A percentile compares a stretch with the other conserved stretches of the same genome.
phyloP scores from a whole-genome alignment of 768 basidiomycete genomes.

The Mrakia gelida region DNA sequence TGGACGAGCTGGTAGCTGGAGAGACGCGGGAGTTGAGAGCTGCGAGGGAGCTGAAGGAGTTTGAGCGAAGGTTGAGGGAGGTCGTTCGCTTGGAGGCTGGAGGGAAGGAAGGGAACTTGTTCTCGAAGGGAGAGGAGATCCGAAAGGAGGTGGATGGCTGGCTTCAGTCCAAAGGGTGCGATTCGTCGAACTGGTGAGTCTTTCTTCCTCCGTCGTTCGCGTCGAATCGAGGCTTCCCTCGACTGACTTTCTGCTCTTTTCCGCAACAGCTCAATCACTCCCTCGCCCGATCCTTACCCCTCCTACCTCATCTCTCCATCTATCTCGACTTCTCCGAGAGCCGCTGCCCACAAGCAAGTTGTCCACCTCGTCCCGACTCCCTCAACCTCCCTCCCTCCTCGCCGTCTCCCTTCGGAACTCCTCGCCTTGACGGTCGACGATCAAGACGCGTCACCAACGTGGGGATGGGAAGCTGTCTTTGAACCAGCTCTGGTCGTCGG shows the following conservation, averaged over 20 bases:
- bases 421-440: background rate
- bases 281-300: background rate
- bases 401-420: background rate
- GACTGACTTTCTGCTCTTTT: background rate
- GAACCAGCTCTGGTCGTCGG: slow-evolving; percentile 13
- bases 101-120: background rate
- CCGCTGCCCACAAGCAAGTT: background rate
- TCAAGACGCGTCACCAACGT: background rate
- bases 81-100: background rate
- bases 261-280: background rate
- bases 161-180: background rate
- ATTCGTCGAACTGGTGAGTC: background rate
- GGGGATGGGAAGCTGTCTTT: slow-evolving; percentile 15
- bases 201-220: background rate
- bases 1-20: background rate
- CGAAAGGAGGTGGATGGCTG: background rate
- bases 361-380: slow-evolving; percentile 13
- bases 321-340: background rate
- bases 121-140: background rate
- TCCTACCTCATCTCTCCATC: slow-evolving; percentile 1
- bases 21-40: slow-evolving; percentile 14
- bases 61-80: slow-evolving; percentile 17
- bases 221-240: background rate
- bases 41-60: slow-evolving; percentile 12
- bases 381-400: background rate